Percentiles rank a stretch among this genome's conserved stretches.
phyloP scores from a whole-genome alignment of 345 rosid species.

The Linum trigynum region DNA sequence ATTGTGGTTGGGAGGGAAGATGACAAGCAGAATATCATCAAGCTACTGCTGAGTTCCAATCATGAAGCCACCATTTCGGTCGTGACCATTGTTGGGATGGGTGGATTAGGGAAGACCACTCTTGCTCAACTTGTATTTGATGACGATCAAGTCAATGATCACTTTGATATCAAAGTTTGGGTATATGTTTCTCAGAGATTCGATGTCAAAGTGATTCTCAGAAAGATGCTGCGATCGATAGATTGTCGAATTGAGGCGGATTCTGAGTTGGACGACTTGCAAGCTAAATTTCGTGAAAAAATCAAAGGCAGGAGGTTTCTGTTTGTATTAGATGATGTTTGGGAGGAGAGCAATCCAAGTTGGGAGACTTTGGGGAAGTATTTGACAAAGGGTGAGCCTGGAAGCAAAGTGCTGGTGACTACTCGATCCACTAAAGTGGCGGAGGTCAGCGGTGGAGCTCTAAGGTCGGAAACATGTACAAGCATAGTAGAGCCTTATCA shows the following conservation, averaged over 20 bases:
- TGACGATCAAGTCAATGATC: neutral
- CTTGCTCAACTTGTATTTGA: slow-evolving; percentile 15
- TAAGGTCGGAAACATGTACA: no score
- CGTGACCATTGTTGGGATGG: slow-evolving; percentile 22
- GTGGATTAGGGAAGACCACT: slow-evolving; percentile 17
- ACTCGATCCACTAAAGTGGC: slow-evolving; percentile 15
- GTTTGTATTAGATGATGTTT: slow-evolving; percentile 19
- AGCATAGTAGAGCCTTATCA: neutral
- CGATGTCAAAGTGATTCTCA: slow-evolving; percentile 6
- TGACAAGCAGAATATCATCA: slow-evolving; percentile 2
- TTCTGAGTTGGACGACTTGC: slow-evolving; percentile 10
- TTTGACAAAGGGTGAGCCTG: slow-evolving; percentile 13
- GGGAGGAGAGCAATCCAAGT: slow-evolving; percentile 9
- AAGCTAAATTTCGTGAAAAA: slow-evolving; percentile 5
- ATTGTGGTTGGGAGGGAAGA: slow-evolving; percentile 14
- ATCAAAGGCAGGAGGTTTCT: slow-evolving; percentile 15
- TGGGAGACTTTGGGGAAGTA: slow-evolving; percentile 14
- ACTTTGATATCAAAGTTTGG: slow-evolving; percentile 11
- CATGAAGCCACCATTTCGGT: slow-evolving; percentile 7
- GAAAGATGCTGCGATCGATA: slow-evolving; percentile 7
- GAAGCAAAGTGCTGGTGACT: slow-evolving; percentile 19
- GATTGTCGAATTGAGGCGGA: neutral
- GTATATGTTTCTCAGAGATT: slow-evolving; percentile 17
- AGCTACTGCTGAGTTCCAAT: slow-evolving; percentile 11
- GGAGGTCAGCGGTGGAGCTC: neutral